Percentiles rank a stretch among this genome's conserved stretches.
phyloP scores from a whole-genome alignment of 805 yeast genomes.

The Yarrowia yakushimensis region DNA sequence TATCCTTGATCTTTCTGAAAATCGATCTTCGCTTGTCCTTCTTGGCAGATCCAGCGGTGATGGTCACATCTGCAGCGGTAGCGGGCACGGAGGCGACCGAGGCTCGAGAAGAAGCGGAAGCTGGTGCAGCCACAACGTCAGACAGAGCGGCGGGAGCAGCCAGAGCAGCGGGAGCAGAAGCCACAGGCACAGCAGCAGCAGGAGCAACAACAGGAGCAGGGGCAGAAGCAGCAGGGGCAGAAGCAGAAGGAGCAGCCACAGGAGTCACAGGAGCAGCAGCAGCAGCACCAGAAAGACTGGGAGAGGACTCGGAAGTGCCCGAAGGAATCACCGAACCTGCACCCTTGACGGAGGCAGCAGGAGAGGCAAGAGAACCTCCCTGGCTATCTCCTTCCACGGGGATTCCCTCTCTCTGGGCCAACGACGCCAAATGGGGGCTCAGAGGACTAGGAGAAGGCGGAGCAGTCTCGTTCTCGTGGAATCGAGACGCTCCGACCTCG shows the following conservation, averaged over 20 bases:
- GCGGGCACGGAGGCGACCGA: neutral
- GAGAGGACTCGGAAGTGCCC: too few relatives aligned
- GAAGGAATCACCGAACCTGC: too few relatives aligned
- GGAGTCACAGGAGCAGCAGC: neutral
- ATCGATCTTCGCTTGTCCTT: slow-evolving; percentile 14
- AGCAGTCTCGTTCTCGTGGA: slow-evolving; percentile 13
- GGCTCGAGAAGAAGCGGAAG: neutral
- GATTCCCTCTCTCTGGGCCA: neutral
- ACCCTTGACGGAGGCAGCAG: neutral
- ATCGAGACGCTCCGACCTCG: neutral
- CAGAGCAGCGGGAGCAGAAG: neutral
- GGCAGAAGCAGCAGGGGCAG: neutral
- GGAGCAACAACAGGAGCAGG: too few relatives aligned
- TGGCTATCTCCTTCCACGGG: neutral
- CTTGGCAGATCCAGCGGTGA: neutral
- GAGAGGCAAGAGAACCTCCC: neutral
- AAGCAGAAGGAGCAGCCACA: too few relatives aligned
- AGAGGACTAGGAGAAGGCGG: neutral
- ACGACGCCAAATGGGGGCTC: neutral
- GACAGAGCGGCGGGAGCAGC: too few relatives aligned
- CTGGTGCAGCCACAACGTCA: neutral
- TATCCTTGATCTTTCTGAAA: slow-evolving; percentile 13
- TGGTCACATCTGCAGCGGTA: slow-evolving; percentile 13
- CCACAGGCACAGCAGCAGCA: neutral
- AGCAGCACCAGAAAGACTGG: too few relatives aligned